Evolutionary conservation across 768 basidiomycete species (phyloP), one percentile per base, ranked within the genome.

Genomic region (Macrolepiota dolichaula): DNA sequence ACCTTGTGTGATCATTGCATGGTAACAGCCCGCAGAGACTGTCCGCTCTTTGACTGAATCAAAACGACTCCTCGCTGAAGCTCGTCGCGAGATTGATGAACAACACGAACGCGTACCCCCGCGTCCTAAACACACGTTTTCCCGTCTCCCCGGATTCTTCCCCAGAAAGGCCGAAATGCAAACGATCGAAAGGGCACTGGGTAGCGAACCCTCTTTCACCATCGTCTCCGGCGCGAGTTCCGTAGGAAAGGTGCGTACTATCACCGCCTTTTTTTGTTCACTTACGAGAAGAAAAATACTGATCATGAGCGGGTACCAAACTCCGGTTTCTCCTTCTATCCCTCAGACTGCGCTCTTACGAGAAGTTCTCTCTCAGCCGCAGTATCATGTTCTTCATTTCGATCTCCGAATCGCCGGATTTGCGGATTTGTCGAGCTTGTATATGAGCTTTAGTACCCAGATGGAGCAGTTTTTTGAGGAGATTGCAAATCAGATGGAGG

Each of bases 371-470:
- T 85, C 85, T 11, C 76, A 78, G 19, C 80, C 85, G 10, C 76
- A 76, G 53, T 94, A 88, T 68, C 89, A 92, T 73, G 89, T 93
- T 57, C 80, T 93, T 51, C 88, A 92, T 68, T 91, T 94, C 65
- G 91, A 94, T 71, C 78, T 94, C 46, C 85, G 91, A 4, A 91
- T 93, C 52, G 84, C 92, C 2, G 91, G 91, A 0, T 94, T 94
- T 67, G 90, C 91, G 2, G 92, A 93, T 68, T 77, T 94, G 11
- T 74, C 83, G 1, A 92, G 91, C 66, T 76, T 94, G 36, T 93
- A 94, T 67, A 81, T 77, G 70, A 88, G 89, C 57, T 78, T 94
- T 10, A 88, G 88, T 64, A 82, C 84, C 46, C 91, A 92, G 70
- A 90, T 93, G 85, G 89, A 92, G 65, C 82, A 83, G 35, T 94